Evolutionary conservation across 495 filamentous ascomycete genomes (phyloP).

Genomic region (Pyrenopolyporus hunteri): DNA sequence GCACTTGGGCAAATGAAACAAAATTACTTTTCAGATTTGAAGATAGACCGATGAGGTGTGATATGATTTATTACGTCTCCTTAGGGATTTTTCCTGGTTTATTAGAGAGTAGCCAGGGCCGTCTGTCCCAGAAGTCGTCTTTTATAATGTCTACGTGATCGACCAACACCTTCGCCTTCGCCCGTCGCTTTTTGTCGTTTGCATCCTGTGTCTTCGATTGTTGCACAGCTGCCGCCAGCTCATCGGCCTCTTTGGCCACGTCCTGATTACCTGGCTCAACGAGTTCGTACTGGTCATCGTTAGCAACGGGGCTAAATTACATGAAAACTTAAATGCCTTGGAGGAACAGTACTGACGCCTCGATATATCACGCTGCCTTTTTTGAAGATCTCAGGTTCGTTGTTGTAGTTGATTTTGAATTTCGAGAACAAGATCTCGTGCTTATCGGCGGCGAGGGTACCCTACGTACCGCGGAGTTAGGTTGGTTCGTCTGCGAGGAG

Average conservation of each 20-base stretch:
- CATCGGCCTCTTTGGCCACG: constrained; percentile 44
- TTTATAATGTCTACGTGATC: constrained; percentile 93
- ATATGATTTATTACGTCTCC: constrained; percentile 47
- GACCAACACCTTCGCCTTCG: constrained; percentile 76
- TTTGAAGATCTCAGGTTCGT: constrained; percentile 88
- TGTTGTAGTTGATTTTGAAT: constrained; percentile 96
- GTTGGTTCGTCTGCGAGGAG: not conserved
- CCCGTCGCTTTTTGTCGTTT: constrained; percentile 73
- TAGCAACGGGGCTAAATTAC: not conserved
- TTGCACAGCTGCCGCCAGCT: constrained; percentile 47
- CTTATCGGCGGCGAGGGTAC: constrained; percentile 83
- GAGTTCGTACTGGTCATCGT: constrained; percentile 56
- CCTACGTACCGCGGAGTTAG: constrained; percentile 57
- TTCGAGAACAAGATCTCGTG: constrained; percentile 92
- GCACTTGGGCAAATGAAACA: too few relatives aligned
- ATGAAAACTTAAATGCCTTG: too few relatives aligned
- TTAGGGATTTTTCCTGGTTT: constrained; percentile 71
- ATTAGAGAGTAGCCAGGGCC: constrained; percentile 84
- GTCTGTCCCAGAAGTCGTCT: constrained; percentile 87
- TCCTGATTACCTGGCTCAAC: constrained; percentile 56
- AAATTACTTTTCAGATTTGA: too few relatives aligned
- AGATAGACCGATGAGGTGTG: too few relatives aligned
- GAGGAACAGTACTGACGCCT: constrained; percentile 62
- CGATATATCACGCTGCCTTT: constrained; percentile 91
- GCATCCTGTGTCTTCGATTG: constrained; percentile 78